Conservation (phyloP, 1,139 yeast genomes). For the Yamadazyma aaseri region DNA sequence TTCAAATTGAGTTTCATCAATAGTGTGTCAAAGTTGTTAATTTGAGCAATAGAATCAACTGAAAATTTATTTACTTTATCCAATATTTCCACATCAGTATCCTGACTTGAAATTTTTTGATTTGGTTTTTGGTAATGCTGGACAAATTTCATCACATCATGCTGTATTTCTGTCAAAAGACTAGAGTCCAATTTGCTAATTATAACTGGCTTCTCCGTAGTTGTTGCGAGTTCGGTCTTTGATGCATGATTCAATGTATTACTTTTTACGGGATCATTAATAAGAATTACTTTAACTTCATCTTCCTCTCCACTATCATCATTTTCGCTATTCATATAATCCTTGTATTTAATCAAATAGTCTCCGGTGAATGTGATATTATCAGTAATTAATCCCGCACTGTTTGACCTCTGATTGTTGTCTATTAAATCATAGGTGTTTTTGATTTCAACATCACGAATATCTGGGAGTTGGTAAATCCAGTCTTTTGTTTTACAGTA, state of each 20-base stretch:
- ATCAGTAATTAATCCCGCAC: slow-evolving; percentile 23
- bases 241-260: background rate
- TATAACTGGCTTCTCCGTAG: slow-evolving; percentile 2
- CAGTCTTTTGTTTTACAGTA: slow-evolving; percentile 10
- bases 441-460: slow-evolving; percentile 2
- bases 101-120: slow-evolving; percentile 1
- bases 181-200: slow-evolving; percentile 6
- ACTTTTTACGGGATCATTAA: background rate
- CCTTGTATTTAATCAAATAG: slow-evolving; percentile 17
- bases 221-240: background rate
- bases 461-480: slow-evolving; percentile 8
- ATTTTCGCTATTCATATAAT: too few relatives aligned
- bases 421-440: slow-evolving; percentile 6
- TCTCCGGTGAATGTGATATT: slow-evolving; percentile 25
- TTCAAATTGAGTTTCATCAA: slow-evolving; percentile 25
- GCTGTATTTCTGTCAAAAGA: slow-evolving; percentile 13
- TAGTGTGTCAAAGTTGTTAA: slow-evolving; percentile 20
- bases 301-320: slow-evolving; percentile 1
- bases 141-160: slow-evolving; percentile 5
- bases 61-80: slow-evolving; percentile 22
- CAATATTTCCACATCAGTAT: slow-evolving; percentile 13
- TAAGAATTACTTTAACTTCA: slow-evolving; percentile 3
- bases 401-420: slow-evolving; percentile 7
- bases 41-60: slow-evolving; percentile 15
- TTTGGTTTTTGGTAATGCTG: background rate